A percentile compares a stretch with the other conserved stretches of the same genome.
phyloP scores from a whole-genome alignment of 495 filamentous ascomycete genomes.

The Cercophora samala region DNA sequence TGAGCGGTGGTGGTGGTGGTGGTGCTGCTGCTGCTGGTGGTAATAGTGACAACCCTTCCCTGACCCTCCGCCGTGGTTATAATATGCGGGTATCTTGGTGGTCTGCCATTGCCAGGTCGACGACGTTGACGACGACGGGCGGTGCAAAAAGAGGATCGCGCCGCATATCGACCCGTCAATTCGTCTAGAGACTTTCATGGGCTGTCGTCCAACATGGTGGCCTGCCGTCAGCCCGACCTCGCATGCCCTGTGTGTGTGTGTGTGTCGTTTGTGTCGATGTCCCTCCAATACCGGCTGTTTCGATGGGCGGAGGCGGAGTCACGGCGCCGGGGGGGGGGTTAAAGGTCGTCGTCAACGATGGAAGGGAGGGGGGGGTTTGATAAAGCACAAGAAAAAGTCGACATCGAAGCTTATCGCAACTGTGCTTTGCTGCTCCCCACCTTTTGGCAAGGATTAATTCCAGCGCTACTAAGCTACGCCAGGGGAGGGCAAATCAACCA shows the following conservation, averaged over 20 bases:
- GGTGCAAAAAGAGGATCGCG: constrained; percentile 43
- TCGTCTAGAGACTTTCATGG: constrained; percentile 52
- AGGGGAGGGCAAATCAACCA: background rate
- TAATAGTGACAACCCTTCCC: constrained; percentile 3
- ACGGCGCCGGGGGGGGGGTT: background rate
- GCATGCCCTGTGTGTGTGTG: constrained; percentile 22
- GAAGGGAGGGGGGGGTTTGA: background rate
- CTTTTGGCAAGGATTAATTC: background rate
- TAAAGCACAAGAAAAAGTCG: constrained; percentile 18
- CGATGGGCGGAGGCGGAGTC: background rate
- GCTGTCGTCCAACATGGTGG: constrained; percentile 48
- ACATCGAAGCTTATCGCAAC: constrained; percentile 20
- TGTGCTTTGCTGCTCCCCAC: background rate
- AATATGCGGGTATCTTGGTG: background rate
- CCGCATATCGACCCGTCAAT: constrained; percentile 53
- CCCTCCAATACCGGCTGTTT: constrained; percentile 5
- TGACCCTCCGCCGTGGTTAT: constrained; percentile 24
- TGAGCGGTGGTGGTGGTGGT: background rate
- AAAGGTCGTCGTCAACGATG: background rate
- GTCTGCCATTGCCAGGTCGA: constrained; percentile 25
- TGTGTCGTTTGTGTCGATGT: constrained; percentile 5
- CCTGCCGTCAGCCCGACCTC: constrained; percentile 42
- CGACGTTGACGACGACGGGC: constrained; percentile 38
- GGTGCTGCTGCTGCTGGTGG: constrained; percentile 1
- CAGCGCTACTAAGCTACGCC: background rate